These are phyloP conservation scores for Pochonia chlamydosporia DNA, from an alignment of 2,329 filamentous ascomycete genomes.

Conservation along the genomic window DNA sequence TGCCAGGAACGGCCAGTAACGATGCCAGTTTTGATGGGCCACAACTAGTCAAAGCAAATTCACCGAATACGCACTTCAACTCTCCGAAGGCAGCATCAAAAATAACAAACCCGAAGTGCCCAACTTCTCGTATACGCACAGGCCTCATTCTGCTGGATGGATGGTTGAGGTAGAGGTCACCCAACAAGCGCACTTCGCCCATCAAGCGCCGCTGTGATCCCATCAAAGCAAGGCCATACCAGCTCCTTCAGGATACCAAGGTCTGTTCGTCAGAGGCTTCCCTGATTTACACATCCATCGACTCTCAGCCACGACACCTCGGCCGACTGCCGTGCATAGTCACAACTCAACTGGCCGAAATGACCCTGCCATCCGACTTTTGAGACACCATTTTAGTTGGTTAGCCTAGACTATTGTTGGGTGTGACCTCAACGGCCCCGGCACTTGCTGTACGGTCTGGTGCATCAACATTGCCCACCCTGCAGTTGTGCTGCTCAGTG, in stretches of 20 bases:
- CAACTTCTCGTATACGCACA: slow-evolving; percentile 1
- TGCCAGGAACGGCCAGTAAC: not conserved
- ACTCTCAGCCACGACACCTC: too few relatives aligned
- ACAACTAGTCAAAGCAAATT: not conserved
- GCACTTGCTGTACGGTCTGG: too few relatives aligned
- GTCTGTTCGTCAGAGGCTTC: too few relatives aligned
- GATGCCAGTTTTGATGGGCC: not conserved
- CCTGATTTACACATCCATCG: too few relatives aligned
- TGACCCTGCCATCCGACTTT: not conserved
- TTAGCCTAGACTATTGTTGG: not conserved
- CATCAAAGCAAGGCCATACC: too few relatives aligned
- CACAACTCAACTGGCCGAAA: not conserved
- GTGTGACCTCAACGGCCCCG: not conserved
- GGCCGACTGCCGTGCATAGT: too few relatives aligned
- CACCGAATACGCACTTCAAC: not conserved
- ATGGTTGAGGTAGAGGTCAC: not conserved
- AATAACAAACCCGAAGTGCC: not conserved
- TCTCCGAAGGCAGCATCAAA: too few relatives aligned
- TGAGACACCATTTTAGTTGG: not conserved
- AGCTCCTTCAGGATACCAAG: too few relatives aligned
- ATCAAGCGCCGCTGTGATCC: too few relatives aligned
- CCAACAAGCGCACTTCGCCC: too few relatives aligned
- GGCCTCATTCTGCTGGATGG: not conserved
- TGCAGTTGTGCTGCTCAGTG: not conserved
- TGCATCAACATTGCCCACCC: not conserved